Percentiles rank a stretch among this genome's conserved stretches.
phyloP scores from a whole-genome alignment of 75 land plant genomes.

The Cryptomeria japonica region DNA sequence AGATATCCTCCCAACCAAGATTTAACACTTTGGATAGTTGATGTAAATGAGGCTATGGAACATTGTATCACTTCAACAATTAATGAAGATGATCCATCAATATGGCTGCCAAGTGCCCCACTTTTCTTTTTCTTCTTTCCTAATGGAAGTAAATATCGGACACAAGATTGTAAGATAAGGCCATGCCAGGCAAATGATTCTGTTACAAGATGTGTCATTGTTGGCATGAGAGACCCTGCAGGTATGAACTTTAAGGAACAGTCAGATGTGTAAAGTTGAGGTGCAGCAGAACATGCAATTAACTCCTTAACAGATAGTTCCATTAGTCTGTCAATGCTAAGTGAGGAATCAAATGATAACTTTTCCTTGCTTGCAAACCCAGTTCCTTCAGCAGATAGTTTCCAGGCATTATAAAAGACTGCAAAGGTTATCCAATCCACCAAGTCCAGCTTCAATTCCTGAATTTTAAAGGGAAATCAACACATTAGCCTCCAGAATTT shows the following conservation, averaged over 20 bases:
- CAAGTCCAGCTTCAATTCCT: conserved; percentile 36
- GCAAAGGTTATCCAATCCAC: conserved; percentile 58
- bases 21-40: conserved; percentile 23
- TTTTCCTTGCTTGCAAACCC: conserved; percentile 12
- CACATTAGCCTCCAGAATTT: not conserved
- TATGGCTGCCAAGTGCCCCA: conserved; percentile 14
- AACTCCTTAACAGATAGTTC: conserved; percentile 26
- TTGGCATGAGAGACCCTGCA: conserved; percentile 28
- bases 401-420: conserved; percentile 67
- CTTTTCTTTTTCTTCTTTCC: conserved; percentile 69
- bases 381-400: conserved; percentile 23
- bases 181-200: conserved; percentile 67
- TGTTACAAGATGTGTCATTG: conserved; percentile 46
- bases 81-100: conserved; percentile 25
- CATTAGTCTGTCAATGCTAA: conserved; percentile 36
- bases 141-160: conserved; percentile 41
- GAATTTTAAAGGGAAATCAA: not conserved
- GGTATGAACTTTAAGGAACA: conserved; percentile 4
- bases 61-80: conserved; percentile 17
- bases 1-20: conserved; percentile 46
- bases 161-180: conserved; percentile 54
- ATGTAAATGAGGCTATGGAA: conserved; percentile 31
- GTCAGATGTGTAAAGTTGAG: not conserved
- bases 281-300: conserved; percentile 14
- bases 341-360: conserved; percentile 20